Evolutionary conservation across 2,329 filamentous ascomycete species (phyloP).

Genomic region (Epichloe baconii): DNA sequence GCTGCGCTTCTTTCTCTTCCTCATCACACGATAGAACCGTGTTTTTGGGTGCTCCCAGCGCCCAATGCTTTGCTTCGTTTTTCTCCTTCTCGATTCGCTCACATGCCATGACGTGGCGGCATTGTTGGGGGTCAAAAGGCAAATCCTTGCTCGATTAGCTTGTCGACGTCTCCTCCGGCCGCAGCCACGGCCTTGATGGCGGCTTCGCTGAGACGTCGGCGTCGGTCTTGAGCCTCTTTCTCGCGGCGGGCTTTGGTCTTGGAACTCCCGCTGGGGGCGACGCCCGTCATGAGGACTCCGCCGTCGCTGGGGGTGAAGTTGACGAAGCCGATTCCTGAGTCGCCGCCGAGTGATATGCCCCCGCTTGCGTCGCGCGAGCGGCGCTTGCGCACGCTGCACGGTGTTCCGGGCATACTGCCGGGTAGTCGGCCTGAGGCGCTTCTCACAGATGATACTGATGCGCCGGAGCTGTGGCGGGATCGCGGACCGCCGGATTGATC

Average conservation of each 20-base stretch:
- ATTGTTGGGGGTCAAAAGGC: conserved; percentile 19
- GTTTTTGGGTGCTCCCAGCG: too few relatives aligned
- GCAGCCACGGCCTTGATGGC: conserved; percentile 56
- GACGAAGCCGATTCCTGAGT: conserved; percentile 51
- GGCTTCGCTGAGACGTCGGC: conserved; percentile 53
- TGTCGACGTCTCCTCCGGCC: conserved; percentile 53
- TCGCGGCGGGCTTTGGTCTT: conserved; percentile 94
- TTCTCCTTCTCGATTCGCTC: too few relatives aligned
- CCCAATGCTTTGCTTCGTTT: too few relatives aligned
- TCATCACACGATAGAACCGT: too few relatives aligned
- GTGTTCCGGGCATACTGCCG: conserved; percentile 25
- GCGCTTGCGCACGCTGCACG: conserved; percentile 26
- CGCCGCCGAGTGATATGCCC: conserved; percentile 16
- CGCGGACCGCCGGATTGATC: conserved; percentile 12
- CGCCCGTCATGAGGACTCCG: conserved; percentile 68
- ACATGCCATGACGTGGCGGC: background rate
- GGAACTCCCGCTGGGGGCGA: conserved; percentile 73
- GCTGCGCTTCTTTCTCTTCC: too few relatives aligned
- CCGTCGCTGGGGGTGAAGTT: conserved; percentile 82
- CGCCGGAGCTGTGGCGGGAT: conserved; percentile 27
- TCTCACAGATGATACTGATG: conserved; percentile 21
- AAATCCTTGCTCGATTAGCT: conserved; percentile 37
- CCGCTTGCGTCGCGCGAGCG: conserved; percentile 23
- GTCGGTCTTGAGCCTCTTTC: conserved; percentile 70
- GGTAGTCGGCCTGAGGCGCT: conserved; percentile 22